These are phyloP conservation scores for Porogramme epimiltina DNA, from an alignment of 1,284 basidiomycete genomes.

Conservation along the genomic window DNA sequence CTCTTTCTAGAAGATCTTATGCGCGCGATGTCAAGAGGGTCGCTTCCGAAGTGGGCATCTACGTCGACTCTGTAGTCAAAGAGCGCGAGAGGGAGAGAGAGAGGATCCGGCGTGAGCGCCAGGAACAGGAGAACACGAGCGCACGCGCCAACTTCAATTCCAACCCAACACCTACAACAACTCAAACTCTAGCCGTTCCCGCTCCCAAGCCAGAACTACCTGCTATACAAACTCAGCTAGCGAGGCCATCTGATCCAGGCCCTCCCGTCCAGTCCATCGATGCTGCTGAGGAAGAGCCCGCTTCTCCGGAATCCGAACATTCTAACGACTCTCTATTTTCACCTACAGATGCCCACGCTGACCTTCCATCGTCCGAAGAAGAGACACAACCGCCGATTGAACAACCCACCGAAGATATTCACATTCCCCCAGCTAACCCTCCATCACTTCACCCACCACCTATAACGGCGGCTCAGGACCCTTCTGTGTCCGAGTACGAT, in stretches of 20 bases:
- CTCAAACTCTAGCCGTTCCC: not conserved
- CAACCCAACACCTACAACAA: not conserved
- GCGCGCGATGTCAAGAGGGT: constrained; percentile 43
- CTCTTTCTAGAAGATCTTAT: constrained; percentile 23
- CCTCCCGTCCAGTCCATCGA: not conserved
- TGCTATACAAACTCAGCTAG: not conserved
- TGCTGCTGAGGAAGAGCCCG: not conserved
- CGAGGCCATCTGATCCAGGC: not conserved
- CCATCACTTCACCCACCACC: not conserved
- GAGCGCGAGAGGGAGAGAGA: constrained; percentile 76
- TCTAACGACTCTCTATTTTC: constrained; percentile 27
- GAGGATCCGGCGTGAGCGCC: constrained; percentile 62
- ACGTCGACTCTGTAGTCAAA: constrained; percentile 69
- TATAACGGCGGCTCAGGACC: not conserved
- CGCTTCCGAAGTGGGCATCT: constrained; percentile 60
- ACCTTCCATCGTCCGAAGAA: constrained; percentile 20
- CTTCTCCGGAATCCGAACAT: constrained; percentile 18
- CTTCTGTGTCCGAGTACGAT: constrained; percentile 18
- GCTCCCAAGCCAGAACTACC: not conserved
- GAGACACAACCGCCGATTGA: constrained; percentile 4
- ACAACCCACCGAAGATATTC: not conserved
- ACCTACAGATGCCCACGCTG: constrained; percentile 17
- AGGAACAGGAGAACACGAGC: constrained; percentile 21
- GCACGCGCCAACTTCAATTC: constrained; percentile 12
- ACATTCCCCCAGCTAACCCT: not conserved